Evolutionary conservation across 2,329 filamentous ascomycete genomes (phyloP).

Genomic region (Cercospora citrullina): DNA sequence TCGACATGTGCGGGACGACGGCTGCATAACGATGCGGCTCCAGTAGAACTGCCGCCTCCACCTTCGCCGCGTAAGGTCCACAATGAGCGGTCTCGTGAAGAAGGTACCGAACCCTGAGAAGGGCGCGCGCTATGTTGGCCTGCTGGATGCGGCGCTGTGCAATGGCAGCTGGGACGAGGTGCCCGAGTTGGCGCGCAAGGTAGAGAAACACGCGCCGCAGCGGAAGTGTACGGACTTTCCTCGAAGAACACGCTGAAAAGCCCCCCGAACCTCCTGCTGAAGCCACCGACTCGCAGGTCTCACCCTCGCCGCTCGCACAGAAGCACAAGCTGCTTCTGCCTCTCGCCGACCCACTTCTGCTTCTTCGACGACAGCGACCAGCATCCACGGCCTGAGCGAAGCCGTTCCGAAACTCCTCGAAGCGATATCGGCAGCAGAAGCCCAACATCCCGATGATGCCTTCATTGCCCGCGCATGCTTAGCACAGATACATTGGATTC

Average conservation of each 20-base stretch:
- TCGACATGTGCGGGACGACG: background rate
- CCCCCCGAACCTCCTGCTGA: constrained; percentile 7
- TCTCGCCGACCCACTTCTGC: constrained; percentile 47
- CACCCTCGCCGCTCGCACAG: constrained; percentile 49
- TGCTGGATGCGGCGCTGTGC: constrained; percentile 83
- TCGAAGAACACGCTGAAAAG: background rate
- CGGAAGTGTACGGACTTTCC: constrained; percentile 67
- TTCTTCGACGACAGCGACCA: constrained; percentile 40
- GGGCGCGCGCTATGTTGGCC: constrained; percentile 75
- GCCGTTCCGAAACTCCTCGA: constrained; percentile 45
- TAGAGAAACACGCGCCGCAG: constrained; percentile 88
- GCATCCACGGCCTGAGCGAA: constrained; percentile 39
- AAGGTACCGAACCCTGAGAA: constrained; percentile 53
- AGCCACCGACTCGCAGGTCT: constrained; percentile 41
- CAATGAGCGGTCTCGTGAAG: constrained; percentile 31
- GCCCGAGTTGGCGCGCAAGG: constrained; percentile 85
- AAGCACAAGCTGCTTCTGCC: constrained; percentile 49
- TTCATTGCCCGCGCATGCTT: constrained; percentile 81
- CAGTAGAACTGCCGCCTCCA: constrained; percentile 20
- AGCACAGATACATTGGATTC: constrained; percentile 82
- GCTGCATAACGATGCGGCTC: constrained; percentile 20
- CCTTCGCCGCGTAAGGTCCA: constrained; percentile 14
- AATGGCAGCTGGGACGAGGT: constrained; percentile 84
- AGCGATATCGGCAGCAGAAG: constrained; percentile 31
- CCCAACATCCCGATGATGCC: constrained; percentile 50